Evolutionary conservation across 169 alveolate genomes (phyloP).

Genomic region (Cyclospora cayetanensis): DNA sequence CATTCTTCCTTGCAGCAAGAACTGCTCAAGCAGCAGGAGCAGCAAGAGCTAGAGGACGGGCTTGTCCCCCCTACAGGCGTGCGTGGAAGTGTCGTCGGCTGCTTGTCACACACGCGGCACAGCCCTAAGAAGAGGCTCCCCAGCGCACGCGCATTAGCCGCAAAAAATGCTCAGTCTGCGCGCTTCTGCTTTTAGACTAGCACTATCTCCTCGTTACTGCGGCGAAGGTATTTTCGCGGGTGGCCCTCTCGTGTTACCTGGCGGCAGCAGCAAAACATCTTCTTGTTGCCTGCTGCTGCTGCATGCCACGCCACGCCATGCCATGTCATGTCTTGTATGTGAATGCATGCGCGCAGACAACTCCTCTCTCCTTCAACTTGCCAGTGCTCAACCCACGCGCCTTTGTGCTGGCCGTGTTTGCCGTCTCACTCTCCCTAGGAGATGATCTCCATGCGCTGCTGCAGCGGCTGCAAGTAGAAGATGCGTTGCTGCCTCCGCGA

Average conservation of each 20-base stretch:
- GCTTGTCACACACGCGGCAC: too few relatives aligned
- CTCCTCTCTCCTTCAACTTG: conserved; percentile 29
- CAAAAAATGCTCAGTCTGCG: too few relatives aligned
- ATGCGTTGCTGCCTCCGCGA: background rate
- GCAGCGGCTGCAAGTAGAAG: background rate
- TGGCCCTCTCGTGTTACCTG: too few relatives aligned
- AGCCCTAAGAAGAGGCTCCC: too few relatives aligned
- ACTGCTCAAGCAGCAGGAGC: background rate
- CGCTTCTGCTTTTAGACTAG: too few relatives aligned
- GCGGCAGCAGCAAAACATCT: too few relatives aligned
- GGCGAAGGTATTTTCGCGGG: too few relatives aligned
- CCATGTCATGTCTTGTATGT: too few relatives aligned
- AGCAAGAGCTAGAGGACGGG: background rate
- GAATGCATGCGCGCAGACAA: background rate
- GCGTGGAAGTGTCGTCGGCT: too few relatives aligned
- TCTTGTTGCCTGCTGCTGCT: conserved; percentile 28
- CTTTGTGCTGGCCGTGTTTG: conserved; percentile 56
- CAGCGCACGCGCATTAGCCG: too few relatives aligned
- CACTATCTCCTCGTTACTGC: too few relatives aligned
- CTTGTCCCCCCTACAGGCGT: conserved; percentile 8
- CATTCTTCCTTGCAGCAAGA: background rate
- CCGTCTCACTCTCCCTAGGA: conserved; percentile 2
- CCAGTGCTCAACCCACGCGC: conserved; percentile 66
- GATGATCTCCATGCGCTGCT: conserved; percentile 38
- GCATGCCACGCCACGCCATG: background rate